phyloP scores from a whole-genome alignment of 2,329 filamentous ascomycete species.

The Verticillium albo-atrum region DNA sequence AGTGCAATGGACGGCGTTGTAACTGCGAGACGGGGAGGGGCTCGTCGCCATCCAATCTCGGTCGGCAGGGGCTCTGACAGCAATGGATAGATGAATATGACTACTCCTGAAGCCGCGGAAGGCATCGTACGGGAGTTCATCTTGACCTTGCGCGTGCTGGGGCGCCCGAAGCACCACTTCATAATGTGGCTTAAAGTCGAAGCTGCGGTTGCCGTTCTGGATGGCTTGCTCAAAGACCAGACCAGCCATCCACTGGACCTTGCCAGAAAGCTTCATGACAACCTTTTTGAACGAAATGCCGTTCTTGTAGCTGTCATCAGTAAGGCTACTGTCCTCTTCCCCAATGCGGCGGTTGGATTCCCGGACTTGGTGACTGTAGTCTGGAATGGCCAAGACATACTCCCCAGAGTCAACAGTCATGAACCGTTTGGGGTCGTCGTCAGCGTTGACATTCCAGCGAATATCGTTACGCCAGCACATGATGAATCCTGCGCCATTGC shows the following conservation, averaged over 20 bases:
- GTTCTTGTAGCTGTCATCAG: conserved; percentile 61
- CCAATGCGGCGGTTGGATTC: conserved; percentile 49
- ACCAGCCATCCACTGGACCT: conserved; percentile 88
- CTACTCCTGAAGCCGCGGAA: conserved; percentile 94
- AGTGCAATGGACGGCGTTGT: conserved; percentile 93
- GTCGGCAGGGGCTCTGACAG: conserved; percentile 80
- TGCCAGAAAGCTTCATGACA: conserved; percentile 96
- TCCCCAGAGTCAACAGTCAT: conserved; percentile 95
- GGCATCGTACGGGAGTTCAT: conserved; percentile 71
- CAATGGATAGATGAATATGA: conserved; percentile 92
- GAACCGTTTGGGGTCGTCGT: conserved; percentile 85
- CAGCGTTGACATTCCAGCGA: conserved; percentile 76
- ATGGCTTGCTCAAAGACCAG: conserved; percentile 88
- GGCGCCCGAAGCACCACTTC: conserved; percentile 83
- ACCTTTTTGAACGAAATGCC: conserved; percentile 95
- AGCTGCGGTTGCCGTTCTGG: conserved; percentile 67
- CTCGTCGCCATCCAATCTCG: conserved; percentile 80
- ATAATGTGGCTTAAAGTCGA: conserved; percentile 90
- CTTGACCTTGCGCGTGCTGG: conserved; percentile 60
- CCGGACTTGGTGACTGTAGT: conserved; percentile 84
- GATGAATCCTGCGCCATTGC: conserved; percentile 87
- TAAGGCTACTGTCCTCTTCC: conserved; percentile 55
- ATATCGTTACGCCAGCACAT: conserved; percentile 99
- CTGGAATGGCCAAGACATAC: conserved; percentile 89
- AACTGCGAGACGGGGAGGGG: conserved; percentile 75